phyloP scores from a whole-genome alignment of 2,329 filamentous ascomycete genomes.

The Microcyclosporella mali region DNA sequence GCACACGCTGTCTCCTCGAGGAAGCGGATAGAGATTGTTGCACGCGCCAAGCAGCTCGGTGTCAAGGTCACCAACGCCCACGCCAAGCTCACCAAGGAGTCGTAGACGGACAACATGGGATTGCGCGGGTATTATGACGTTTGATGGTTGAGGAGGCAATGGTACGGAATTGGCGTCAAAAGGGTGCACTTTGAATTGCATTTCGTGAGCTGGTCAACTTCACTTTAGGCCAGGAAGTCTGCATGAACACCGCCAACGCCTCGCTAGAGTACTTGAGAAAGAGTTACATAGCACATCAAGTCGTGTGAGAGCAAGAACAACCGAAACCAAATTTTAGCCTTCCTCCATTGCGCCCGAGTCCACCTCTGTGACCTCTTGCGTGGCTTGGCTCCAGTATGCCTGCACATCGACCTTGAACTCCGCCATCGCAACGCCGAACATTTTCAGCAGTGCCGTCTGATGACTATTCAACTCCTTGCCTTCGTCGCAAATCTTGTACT shows the following conservation, averaged over 20 bases:
- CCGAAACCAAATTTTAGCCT: slow-evolving; percentile 14
- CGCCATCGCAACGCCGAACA: slow-evolving; percentile 83
- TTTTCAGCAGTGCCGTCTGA: slow-evolving; percentile 88
- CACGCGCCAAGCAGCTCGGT: slow-evolving; percentile 93
- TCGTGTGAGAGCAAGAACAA: slow-evolving; percentile 18
- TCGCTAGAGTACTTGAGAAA: slow-evolving; percentile 22
- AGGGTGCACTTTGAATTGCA: slow-evolving; percentile 14
- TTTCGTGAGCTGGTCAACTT: slow-evolving; percentile 15
- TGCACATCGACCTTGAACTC: slow-evolving; percentile 80
- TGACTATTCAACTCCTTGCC: slow-evolving; percentile 81
- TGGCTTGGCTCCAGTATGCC: slow-evolving; percentile 46
- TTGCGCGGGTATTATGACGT: slow-evolving; percentile 10
- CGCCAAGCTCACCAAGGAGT: slow-evolving; percentile 97
- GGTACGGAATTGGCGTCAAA: slow-evolving; percentile 16
- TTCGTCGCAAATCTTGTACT: slow-evolving; percentile 74
- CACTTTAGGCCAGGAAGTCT: slow-evolving; percentile 9
- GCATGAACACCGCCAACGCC: slow-evolving; percentile 27
- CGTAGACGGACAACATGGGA: slow-evolving; percentile 37
- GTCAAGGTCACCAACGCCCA: slow-evolving; percentile 99
- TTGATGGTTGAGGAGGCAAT: slow-evolving; percentile 10
- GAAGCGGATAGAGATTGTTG: slow-evolving; percentile 97
- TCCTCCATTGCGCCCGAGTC: slow-evolving; percentile 28
- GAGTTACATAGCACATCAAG: slow-evolving; percentile 20
- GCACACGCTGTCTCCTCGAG: slow-evolving; percentile 95
- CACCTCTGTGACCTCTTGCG: slow-evolving; percentile 30